phyloP scores from a whole-genome alignment of 192 early-diverging fungal species.

The Rhizoclosmatium sp. region DNA sequence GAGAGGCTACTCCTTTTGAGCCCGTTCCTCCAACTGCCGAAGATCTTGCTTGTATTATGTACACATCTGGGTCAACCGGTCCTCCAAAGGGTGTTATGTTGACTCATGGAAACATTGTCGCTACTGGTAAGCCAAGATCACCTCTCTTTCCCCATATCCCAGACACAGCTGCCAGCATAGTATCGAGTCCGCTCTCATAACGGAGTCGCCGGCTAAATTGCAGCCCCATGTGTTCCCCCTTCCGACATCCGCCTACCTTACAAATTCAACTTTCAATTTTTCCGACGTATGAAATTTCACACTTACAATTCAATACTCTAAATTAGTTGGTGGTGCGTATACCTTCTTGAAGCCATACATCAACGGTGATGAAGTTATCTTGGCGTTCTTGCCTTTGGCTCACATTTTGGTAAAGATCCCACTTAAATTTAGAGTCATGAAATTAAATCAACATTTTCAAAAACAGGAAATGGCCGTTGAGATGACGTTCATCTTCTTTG shows the following conservation, averaged over 20 bases:
- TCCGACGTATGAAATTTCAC: too few species aligned
- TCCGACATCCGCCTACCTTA: too few species aligned
- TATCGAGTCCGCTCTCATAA: too few species aligned
- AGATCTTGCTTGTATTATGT: conserved; percentile 85
- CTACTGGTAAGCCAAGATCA: conserved; percentile 50
- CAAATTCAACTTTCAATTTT: too few species aligned
- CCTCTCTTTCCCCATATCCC: too few species aligned
- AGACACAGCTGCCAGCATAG: too few species aligned
- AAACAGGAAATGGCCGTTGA: conserved; percentile 47
- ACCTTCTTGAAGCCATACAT: conserved; percentile 67
- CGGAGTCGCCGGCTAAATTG: too few species aligned
- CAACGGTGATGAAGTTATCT: conserved; percentile 49
- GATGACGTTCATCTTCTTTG: too few species aligned
- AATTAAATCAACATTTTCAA: background rate
- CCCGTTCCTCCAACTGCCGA: conserved; percentile 69
- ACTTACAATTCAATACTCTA: background rate
- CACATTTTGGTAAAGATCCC: conserved; percentile 84
- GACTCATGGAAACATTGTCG: conserved; percentile 81
- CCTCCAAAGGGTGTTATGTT: conserved; percentile 90
- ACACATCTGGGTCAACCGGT: conserved; percentile 83
- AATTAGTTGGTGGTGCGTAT: conserved; percentile 38
- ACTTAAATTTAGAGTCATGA: conserved; percentile 39
- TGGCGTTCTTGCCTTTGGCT: conserved; percentile 81
- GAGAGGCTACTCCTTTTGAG: conserved; percentile 62
- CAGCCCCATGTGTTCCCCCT: too few species aligned